Conservation (phyloP, 2,329 filamentous ascomycete species). For the Acephala macrosclerotiorum region DNA sequence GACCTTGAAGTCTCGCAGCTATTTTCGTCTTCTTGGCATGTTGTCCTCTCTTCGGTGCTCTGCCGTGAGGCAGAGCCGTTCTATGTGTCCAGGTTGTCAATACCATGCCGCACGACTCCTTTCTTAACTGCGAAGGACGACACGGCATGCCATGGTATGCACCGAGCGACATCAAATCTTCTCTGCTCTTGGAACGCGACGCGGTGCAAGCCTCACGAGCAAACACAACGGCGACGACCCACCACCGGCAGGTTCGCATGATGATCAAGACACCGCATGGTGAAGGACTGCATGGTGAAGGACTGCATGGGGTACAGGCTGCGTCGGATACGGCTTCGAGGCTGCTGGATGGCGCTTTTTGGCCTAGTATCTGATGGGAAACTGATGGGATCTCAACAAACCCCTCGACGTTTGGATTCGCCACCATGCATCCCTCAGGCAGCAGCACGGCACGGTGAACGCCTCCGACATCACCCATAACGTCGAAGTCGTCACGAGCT, state of each 20-base stretch:
- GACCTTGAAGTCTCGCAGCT: too few relatives aligned
- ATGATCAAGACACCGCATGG: neutral
- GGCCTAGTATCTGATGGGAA: neutral
- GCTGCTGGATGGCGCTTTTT: neutral
- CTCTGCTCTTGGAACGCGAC: neutral
- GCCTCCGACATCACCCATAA: too few relatives aligned
- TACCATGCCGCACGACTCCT: neutral
- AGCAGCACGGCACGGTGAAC: neutral
- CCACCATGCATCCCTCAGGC: neutral
- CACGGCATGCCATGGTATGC: neutral
- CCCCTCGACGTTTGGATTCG: neutral
- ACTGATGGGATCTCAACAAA: neutral
- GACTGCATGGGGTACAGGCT: neutral
- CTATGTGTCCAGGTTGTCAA: neutral
- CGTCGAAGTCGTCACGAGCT: neutral
- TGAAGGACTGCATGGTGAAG: neutral
- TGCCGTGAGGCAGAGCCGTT: neutral
- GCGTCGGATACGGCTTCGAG: neutral
- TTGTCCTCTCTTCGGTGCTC: neutral
- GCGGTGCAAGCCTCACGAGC: neutral
- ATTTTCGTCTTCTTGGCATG: neutral
- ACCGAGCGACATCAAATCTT: neutral
- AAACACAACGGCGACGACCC: conserved; percentile 4
- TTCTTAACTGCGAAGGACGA: neutral
- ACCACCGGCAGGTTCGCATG: neutral